These are phyloP conservation scores for Nitzschia palea DNA, from an alignment of 108 stramenopile species.

Conservation along the genomic window DNA sequence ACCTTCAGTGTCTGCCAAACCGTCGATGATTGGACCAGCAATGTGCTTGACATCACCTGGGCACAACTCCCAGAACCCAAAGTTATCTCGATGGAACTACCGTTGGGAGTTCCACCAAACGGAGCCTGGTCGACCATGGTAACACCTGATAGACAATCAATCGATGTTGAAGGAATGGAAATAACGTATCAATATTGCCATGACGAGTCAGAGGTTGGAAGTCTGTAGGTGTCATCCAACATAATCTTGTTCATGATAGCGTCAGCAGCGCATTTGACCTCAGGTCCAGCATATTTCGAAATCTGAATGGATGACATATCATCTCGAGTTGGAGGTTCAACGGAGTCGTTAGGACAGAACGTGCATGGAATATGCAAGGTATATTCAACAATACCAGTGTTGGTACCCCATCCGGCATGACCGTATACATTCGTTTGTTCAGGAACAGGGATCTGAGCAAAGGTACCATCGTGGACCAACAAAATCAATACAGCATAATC, in stretches of 20 bases:
- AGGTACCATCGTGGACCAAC: neutral
- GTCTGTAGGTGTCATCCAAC: neutral
- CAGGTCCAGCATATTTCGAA: slow-evolving; percentile 2
- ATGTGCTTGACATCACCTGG: neutral
- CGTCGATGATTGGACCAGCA: neutral
- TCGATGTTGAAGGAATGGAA: neutral
- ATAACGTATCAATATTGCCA: neutral
- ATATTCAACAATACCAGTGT: neutral
- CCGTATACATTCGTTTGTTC: neutral
- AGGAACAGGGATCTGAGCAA: neutral
- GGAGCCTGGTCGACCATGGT: no score
- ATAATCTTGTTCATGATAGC: neutral
- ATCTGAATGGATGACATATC: no score
- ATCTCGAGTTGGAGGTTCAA: no score
- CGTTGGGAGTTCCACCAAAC: no score
- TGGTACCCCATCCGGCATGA: neutral
- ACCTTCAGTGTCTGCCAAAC: neutral
- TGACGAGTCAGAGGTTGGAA: neutral
- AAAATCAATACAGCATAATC: no score
- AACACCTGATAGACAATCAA: neutral
- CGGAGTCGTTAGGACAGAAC: no score
- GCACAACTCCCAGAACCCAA: neutral
- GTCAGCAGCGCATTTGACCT: neutral
- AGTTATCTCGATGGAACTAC: neutral
- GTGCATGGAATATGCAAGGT: neutral